phyloP scores from a whole-genome alignment of 768 basidiomycete genomes.

The Saitozyma sp. region DNA sequence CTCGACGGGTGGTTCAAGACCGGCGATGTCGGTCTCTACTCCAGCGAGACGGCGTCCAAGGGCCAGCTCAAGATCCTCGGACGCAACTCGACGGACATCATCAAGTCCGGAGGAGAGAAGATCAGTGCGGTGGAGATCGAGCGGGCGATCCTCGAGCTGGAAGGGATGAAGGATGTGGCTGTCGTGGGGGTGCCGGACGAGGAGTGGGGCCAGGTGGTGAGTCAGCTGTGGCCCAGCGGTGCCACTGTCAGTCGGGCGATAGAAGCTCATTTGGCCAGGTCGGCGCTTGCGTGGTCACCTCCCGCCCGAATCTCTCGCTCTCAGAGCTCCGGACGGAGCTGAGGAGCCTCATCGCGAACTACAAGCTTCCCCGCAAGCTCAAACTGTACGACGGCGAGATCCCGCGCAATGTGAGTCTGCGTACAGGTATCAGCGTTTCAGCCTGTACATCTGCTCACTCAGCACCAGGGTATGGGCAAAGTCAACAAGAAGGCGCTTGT shows the following conservation, averaged over 20 bases:
- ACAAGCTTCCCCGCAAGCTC: slow-evolving; percentile 25
- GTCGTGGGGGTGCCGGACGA: slow-evolving; percentile 42
- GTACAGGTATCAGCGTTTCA: not conserved
- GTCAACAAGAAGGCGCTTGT: not conserved
- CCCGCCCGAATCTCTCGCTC: slow-evolving; percentile 8
- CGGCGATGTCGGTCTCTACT: slow-evolving; percentile 42
- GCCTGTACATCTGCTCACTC: not conserved
- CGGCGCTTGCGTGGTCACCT: slow-evolving; percentile 23
- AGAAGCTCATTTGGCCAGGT: slow-evolving; percentile 3
- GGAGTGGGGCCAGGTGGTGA: slow-evolving; percentile 47
- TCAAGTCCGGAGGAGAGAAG: slow-evolving; percentile 48
- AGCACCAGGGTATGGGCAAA: not conserved
- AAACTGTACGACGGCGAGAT: slow-evolving; percentile 26
- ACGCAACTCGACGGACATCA: slow-evolving; percentile 34
- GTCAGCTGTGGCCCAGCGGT: slow-evolving; percentile 11
- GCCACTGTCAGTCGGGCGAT: not conserved
- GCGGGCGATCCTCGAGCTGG: slow-evolving; percentile 37
- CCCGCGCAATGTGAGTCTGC: slow-evolving; percentile 24
- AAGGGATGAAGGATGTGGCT: slow-evolving; percentile 36
- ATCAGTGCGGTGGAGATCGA: slow-evolving; percentile 46
- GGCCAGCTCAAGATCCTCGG: slow-evolving; percentile 37
- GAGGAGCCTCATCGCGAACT: slow-evolving; percentile 20
- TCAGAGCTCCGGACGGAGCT: slow-evolving; percentile 20
- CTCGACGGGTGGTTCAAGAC: slow-evolving; percentile 47
- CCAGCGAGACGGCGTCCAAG: slow-evolving; percentile 17